phyloP scores from a whole-genome alignment of 2,329 filamentous ascomycete species.

The Exophiala lecanii-corni region DNA sequence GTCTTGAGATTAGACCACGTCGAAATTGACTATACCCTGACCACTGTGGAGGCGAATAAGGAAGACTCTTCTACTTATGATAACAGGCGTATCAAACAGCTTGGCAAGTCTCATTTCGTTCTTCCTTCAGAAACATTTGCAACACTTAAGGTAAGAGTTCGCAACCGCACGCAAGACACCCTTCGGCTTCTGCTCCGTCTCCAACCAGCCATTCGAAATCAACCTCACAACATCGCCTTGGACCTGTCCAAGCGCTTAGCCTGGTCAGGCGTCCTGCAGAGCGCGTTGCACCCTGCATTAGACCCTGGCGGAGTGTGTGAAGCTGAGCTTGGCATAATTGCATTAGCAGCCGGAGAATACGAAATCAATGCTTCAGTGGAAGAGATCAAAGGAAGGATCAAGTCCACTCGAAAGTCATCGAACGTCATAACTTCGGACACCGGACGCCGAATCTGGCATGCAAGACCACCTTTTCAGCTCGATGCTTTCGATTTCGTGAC shows the following conservation, averaged over 20 bases:
- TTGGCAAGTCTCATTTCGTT: constrained; percentile 44
- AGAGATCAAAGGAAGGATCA: constrained; percentile 52
- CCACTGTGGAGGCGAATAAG: constrained; percentile 18
- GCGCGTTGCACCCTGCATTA: constrained; percentile 58
- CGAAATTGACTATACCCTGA: constrained; percentile 52
- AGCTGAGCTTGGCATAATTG: constrained; percentile 65
- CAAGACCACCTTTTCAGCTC: constrained; percentile 31
- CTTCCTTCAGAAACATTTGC: constrained; percentile 60
- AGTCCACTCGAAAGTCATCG: neutral
- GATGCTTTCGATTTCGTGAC: constrained; percentile 14
- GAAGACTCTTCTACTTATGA: constrained; percentile 6
- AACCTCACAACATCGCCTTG: constrained; percentile 66
- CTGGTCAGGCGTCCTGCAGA: constrained; percentile 81
- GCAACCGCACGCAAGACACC: constrained; percentile 64
- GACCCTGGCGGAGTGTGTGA: constrained; percentile 55
- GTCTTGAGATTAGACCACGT: constrained; percentile 76
- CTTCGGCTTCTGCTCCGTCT: constrained; percentile 71
- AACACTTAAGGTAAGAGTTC: constrained; percentile 65
- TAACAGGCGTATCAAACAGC: constrained; percentile 32
- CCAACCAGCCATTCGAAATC: constrained; percentile 69
- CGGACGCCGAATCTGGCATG: constrained; percentile 33
- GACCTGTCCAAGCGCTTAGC: constrained; percentile 78
- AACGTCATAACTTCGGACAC: neutral
- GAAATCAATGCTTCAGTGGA: constrained; percentile 78
- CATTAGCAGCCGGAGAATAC: constrained; percentile 75